Evolutionary conservation across 2,329 filamentous ascomycete species (phyloP).

Genomic region (Diaporthe ampelina): DNA sequence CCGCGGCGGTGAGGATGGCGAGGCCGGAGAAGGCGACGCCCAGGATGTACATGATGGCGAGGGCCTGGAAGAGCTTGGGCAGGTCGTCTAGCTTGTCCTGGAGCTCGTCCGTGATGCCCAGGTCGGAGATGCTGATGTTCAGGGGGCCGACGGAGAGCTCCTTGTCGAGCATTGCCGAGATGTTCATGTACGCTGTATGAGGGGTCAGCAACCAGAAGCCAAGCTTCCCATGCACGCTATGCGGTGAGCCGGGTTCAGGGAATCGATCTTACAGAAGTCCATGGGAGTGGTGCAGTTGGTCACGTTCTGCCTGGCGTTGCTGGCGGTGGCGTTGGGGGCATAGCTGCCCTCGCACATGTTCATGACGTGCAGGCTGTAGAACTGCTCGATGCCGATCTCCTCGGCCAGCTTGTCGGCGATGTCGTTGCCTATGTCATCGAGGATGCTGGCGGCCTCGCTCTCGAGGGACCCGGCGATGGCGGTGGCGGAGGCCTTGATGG

Average conservation of each 20-base stretch:
- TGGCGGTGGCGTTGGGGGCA: constrained; percentile 46
- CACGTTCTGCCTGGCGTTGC: constrained; percentile 45
- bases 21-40: constrained; percentile 58
- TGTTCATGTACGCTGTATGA: constrained; percentile 56
- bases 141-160: constrained; percentile 62
- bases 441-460: constrained; percentile 44
- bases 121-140: constrained; percentile 58
- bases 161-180: constrained; percentile 61
- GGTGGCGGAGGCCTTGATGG: constrained; percentile 38
- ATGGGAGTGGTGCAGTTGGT: constrained; percentile 46
- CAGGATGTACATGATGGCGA: constrained; percentile 65
- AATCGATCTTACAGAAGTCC: constrained; percentile 43
- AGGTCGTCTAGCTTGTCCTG: constrained; percentile 63
- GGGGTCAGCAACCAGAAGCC: not conserved
- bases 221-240: accelerated
- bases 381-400: constrained; percentile 51
- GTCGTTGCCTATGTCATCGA: constrained; percentile 52
- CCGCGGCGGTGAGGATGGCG: constrained; percentile 56
- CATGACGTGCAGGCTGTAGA: constrained; percentile 52
- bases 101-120: constrained; percentile 61
- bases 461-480: constrained; percentile 44
- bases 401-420: constrained; percentile 46
- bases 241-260: not conserved
- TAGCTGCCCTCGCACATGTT: constrained; percentile 50
- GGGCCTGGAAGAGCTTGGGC: constrained; percentile 61